phyloP scores from a whole-genome alignment of 2,329 filamentous ascomycete species.

The Aspergillus japonicus region DNA sequence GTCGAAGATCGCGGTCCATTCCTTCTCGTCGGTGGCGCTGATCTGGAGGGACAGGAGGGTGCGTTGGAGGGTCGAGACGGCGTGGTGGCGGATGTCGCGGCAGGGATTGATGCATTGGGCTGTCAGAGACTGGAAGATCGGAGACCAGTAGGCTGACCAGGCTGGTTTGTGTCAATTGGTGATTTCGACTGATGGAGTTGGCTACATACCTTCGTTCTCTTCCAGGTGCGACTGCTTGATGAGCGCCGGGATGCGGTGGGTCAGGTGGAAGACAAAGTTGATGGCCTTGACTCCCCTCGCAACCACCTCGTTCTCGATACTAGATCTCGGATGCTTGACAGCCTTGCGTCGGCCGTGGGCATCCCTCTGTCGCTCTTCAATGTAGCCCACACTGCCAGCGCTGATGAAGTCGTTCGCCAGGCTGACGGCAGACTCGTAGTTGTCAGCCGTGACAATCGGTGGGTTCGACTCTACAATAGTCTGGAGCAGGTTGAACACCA shows the following conservation, averaged over 20 bases:
- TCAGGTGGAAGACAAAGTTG: constrained; percentile 77
- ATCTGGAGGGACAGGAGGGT: constrained; percentile 82
- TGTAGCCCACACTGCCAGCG: constrained; percentile 70
- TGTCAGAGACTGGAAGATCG: constrained; percentile 84
- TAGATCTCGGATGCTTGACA: constrained; percentile 51
- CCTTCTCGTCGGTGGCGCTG: constrained; percentile 76
- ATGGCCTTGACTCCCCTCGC: constrained; percentile 77
- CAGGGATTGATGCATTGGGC: constrained; percentile 92
- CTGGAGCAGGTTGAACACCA: constrained; percentile 85
- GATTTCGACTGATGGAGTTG: not conserved
- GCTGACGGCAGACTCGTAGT: constrained; percentile 84
- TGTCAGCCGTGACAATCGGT: constrained; percentile 86
- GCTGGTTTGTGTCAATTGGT: constrained; percentile 50
- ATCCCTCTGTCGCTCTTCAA: constrained; percentile 68
- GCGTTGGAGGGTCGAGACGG: constrained; percentile 81
- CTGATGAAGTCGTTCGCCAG: constrained; percentile 88
- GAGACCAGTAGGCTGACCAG: constrained; percentile 97
- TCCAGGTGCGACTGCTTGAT: constrained; percentile 94
- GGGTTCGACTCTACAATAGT: constrained; percentile 69
- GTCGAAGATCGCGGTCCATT: constrained; percentile 93
- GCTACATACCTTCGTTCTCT: constrained; percentile 67
- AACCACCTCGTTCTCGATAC: constrained; percentile 69
- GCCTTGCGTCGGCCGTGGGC: constrained; percentile 53
- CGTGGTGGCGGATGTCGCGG: constrained; percentile 85
- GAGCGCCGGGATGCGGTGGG: constrained; percentile 74